phyloP scores from a whole-genome alignment of 1,284 basidiomycete species.

The Schizopora paradoxa region DNA sequence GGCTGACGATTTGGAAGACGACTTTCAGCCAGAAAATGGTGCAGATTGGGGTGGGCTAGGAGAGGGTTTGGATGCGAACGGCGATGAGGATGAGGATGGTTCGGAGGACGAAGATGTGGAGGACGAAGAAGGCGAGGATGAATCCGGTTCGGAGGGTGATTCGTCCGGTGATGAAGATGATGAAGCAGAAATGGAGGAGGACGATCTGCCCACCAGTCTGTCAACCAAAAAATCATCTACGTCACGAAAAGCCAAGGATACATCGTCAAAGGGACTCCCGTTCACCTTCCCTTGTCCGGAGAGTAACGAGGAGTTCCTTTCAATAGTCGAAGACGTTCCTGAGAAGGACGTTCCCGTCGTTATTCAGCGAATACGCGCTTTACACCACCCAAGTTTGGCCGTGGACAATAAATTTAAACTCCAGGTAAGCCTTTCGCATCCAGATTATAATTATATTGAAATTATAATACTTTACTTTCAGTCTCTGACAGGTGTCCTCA shows the following conservation, averaged over 20 bases:
- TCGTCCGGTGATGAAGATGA: conserved; percentile 33
- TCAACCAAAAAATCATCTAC: conserved; percentile 16
- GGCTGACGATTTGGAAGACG: conserved; percentile 90
- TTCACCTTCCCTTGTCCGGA: conserved; percentile 90
- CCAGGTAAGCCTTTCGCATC: conserved; percentile 49
- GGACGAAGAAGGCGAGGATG: conserved; percentile 29
- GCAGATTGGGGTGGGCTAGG: conserved; percentile 42
- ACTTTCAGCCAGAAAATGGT: conserved; percentile 61
- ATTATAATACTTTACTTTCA: conserved; percentile 27
- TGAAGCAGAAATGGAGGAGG: conserved; percentile 27
- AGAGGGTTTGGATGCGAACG: conserved; percentile 41
- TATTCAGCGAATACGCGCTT: conserved; percentile 84
- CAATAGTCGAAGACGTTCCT: conserved; percentile 66
- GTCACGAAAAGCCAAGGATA: conserved; percentile 19
- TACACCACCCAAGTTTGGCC: conserved; percentile 88
- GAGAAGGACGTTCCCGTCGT: conserved; percentile 78
- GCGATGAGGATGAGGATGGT: conserved; percentile 18
- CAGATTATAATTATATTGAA: conserved; percentile 4
- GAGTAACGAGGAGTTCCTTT: conserved; percentile 84
- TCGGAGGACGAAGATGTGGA: conserved; percentile 29
- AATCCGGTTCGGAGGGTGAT: conserved; percentile 16
- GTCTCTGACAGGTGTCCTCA: conserved; percentile 76
- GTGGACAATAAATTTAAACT: conserved; percentile 91
- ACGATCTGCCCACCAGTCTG: conserved; percentile 27
- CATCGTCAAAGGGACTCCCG: conserved; percentile 60